phyloP scores from a whole-genome alignment of 2,329 filamentous ascomycete genomes.

The Sclerotinia minor region DNA sequence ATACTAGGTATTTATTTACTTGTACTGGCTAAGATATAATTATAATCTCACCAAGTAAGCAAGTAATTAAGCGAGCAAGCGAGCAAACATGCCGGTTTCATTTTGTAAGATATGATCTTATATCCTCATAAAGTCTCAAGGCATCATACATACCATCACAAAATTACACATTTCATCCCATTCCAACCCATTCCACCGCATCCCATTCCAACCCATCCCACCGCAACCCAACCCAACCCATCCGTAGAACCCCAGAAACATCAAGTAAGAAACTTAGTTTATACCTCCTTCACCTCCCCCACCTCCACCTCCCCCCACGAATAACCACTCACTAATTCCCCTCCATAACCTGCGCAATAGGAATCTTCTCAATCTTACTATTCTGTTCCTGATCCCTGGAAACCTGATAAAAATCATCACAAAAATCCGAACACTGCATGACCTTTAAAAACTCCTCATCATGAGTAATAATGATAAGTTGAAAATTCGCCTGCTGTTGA shows the following conservation, averaged over 20 bases:
- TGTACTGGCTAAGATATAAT: too few relatives aligned
- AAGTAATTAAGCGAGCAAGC: neutral
- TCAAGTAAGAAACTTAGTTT: neutral
- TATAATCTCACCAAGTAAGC: too few relatives aligned
- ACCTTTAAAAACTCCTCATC: constrained; percentile 92
- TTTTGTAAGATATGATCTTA: too few relatives aligned
- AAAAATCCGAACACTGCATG: constrained; percentile 93
- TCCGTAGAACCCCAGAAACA: neutral
- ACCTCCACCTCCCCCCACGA: neutral
- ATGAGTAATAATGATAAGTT: constrained; percentile 97
- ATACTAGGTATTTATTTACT: too few relatives aligned
- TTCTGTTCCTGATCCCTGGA: constrained; percentile 81
- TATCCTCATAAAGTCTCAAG: neutral
- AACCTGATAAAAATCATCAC: constrained; percentile 88
- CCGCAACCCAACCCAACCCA: too few relatives aligned
- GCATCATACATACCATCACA: neutral
- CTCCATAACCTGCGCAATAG: constrained; percentile 21
- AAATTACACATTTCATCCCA: neutral
- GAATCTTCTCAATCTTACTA: constrained; percentile 68
- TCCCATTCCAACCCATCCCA: too few relatives aligned
- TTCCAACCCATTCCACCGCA: too few relatives aligned
- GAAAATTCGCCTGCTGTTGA: constrained; percentile 88
- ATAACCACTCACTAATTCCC: neutral
- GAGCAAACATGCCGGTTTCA: neutral
- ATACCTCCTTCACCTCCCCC: too few relatives aligned